Evolutionary conservation across 192 early-diverging fungal species (phyloP).

Genomic region (Obelidium mucronatum): DNA sequence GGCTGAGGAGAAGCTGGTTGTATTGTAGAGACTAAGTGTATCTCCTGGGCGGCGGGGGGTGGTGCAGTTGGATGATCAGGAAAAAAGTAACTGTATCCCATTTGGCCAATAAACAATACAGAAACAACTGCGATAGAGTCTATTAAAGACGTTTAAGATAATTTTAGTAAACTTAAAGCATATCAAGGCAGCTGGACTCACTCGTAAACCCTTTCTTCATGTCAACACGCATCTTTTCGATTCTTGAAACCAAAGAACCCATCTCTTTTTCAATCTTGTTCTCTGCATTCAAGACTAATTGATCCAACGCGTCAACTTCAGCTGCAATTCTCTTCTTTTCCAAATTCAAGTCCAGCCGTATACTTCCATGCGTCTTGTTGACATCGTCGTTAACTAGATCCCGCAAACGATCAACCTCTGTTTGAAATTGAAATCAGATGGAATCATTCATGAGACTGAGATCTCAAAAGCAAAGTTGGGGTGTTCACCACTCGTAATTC

Average conservation of each 20-base stretch:
- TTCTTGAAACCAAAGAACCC: slow-evolving; percentile 36
- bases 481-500: slow-evolving; percentile 15
- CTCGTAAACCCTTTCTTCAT: slow-evolving; percentile 15
- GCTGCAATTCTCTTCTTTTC: slow-evolving; percentile 89
- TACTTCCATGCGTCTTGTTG: slow-evolving; percentile 79
- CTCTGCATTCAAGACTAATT: slow-evolving; percentile 42
- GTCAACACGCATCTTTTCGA: slow-evolving; percentile 23
- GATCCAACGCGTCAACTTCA: slow-evolving; percentile 65
- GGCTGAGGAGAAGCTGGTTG: too few relatives aligned
- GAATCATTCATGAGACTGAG: too few relatives aligned
- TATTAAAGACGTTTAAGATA: too few relatives aligned
- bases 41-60: too few relatives aligned
- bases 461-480: too few relatives aligned
- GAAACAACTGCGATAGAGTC: neutral
- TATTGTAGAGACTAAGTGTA: too few relatives aligned
- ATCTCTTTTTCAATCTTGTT: slow-evolving; percentile 49
- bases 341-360: slow-evolving; percentile 85
- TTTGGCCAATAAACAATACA: neutral
- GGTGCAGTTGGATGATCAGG: too few relatives aligned
- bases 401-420: slow-evolving; percentile 82
- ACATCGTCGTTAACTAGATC: slow-evolving; percentile 81
- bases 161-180: too few relatives aligned
- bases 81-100: neutral
- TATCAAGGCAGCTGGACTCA: neutral
- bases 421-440: neutral